phyloP scores from a whole-genome alignment of 176 grass and related monocot genomes.

The Musa beccarii region DNA sequence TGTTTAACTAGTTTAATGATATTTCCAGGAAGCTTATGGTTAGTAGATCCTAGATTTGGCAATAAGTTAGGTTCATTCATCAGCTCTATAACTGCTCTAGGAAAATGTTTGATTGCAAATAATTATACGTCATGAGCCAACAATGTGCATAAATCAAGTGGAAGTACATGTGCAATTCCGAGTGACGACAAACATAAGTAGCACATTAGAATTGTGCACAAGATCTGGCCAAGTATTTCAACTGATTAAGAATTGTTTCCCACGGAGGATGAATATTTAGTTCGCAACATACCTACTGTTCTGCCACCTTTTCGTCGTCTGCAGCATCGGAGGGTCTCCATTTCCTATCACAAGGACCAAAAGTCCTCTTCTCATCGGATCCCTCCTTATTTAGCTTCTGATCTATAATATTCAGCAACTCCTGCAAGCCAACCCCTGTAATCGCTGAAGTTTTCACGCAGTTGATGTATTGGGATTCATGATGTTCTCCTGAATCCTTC shows the following conservation, averaged over 20 bases:
- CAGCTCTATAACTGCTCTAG: neutral
- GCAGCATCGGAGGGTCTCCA: constrained; percentile 48
- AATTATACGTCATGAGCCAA: neutral
- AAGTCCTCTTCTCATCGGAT: constrained; percentile 50
- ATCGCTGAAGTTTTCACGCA: constrained; percentile 79
- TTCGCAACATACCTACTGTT: constrained; percentile 37
- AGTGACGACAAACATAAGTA: neutral
- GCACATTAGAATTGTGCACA: neutral
- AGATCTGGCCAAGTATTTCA: neutral
- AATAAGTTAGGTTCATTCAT: neutral
- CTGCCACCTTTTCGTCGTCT: constrained; percentile 45
- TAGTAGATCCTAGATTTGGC: neutral
- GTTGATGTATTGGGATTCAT: constrained; percentile 10
- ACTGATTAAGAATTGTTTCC: too few relatives aligned
- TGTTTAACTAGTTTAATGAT: neutral
- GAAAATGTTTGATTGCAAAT: neutral
- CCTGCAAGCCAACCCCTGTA: constrained; percentile 62
- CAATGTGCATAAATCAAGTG: neutral
- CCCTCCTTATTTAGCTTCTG: constrained; percentile 45
- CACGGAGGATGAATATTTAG: neutral
- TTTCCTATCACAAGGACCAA: constrained; percentile 69
- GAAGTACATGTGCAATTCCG: neutral
- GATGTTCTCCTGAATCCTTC: constrained; percentile 21
- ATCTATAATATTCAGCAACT: constrained; percentile 62
- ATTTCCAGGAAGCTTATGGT: neutral